phyloP scores from a whole-genome alignment of 1,284 basidiomycete genomes.

The Malassezia caprae region DNA sequence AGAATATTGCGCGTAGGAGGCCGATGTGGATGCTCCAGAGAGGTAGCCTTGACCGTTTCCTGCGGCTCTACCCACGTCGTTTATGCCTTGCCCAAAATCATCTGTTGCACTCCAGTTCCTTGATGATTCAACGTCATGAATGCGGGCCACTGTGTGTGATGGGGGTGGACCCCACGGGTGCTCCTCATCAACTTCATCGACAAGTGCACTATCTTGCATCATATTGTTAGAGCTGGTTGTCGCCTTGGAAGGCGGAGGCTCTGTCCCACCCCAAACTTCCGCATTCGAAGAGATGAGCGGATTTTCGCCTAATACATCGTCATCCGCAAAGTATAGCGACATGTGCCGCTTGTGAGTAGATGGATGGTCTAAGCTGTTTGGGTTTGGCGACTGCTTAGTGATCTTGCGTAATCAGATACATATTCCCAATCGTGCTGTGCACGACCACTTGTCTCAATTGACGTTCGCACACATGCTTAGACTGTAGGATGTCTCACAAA shows the following conservation, averaged over 20 bases:
- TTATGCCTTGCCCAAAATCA: background rate
- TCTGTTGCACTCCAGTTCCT: background rate
- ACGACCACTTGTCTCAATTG: background rate
- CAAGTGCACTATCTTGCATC: background rate
- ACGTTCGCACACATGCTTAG: too few relatives aligned
- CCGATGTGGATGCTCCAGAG: background rate
- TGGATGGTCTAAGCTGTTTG: background rate
- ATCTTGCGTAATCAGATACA: background rate
- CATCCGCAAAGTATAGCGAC: slow-evolving; percentile 9
- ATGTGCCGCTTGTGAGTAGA: background rate
- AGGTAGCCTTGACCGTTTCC: background rate
- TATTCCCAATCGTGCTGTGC: background rate
- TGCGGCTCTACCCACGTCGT: background rate
- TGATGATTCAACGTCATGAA: background rate
- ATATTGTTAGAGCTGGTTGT: background rate
- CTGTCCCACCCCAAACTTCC: slow-evolving; percentile 18
- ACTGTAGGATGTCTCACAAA: too few relatives aligned
- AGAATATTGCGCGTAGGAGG: background rate
- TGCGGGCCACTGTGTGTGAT: too few relatives aligned
- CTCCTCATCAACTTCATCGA: slow-evolving; percentile 9
- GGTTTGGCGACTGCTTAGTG: background rate
- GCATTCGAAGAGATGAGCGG: slow-evolving; percentile 10
- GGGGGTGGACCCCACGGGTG: slow-evolving; percentile 16
- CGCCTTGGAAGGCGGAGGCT: background rate
- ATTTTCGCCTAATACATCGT: slow-evolving; percentile 8